Evolutionary conservation across 225 moss, liverwort and hornwort genomes (phyloP).

Genomic region (Neckera pumila): DNA sequence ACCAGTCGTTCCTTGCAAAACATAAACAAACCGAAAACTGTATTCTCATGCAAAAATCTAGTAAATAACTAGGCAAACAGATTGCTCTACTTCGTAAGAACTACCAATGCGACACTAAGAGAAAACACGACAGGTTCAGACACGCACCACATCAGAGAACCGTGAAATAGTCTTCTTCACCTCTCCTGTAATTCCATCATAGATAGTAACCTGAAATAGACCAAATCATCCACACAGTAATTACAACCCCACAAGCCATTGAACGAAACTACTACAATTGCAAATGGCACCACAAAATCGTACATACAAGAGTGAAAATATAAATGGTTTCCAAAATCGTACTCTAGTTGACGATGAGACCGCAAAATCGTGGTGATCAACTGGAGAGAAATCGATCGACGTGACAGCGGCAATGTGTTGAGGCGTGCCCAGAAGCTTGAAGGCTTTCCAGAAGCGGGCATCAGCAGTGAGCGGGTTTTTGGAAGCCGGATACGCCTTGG

Average conservation of each 20-base stretch:
- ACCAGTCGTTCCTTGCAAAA: background rate
- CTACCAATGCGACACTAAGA: background rate
- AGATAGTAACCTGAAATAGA: slow-evolving; percentile 48
- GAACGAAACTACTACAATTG: background rate
- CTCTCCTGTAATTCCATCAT: slow-evolving; percentile 63
- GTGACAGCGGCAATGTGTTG: slow-evolving; percentile 68
- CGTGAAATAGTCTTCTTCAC: slow-evolving; percentile 78
- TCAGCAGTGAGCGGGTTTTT: slow-evolving; percentile 56
- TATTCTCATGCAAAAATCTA: background rate
- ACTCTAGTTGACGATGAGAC: slow-evolving; percentile 87
- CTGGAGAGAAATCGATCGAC: slow-evolving; percentile 55
- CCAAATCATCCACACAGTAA: background rate
- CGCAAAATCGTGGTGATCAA: slow-evolving; percentile 66
- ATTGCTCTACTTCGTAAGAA: background rate
- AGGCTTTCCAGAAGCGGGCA: slow-evolving; percentile 62
- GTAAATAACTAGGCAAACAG: background rate
- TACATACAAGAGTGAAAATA: background rate
- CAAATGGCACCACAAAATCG: background rate
- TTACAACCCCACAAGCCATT: background rate
- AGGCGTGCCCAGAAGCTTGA: slow-evolving; percentile 40
- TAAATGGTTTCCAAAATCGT: background rate
- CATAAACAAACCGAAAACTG: background rate
- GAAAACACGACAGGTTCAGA: background rate
- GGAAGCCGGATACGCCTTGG: slow-evolving; percentile 55
- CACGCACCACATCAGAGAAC: slow-evolving; percentile 76